Conservation (phyloP, 2,329 filamentous ascomycete species). For the Stagonosporopsis rhizophila region DNA sequence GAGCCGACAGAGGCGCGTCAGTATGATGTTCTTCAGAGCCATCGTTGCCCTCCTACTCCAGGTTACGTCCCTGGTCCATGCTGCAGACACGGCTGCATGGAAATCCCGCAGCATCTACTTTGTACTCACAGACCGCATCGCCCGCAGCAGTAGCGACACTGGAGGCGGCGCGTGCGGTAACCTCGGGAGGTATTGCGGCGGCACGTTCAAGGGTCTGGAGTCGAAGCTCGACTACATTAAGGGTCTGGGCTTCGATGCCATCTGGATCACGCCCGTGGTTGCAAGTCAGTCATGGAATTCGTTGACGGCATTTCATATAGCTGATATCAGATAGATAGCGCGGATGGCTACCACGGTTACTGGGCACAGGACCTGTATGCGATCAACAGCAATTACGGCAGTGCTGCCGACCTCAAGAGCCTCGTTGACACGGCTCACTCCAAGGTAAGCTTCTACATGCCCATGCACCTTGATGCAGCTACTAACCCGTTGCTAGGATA, state of each 20-base stretch:
- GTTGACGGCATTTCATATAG: not conserved
- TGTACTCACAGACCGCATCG: conserved; percentile 46
- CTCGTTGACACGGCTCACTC: conserved; percentile 56
- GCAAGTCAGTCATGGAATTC: conserved; percentile 31
- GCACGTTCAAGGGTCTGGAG: conserved; percentile 59
- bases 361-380: conserved; percentile 58
- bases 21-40: conserved; percentile 29
- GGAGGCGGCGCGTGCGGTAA: conserved; percentile 42
- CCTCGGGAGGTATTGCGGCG: conserved; percentile 57
- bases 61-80: conserved; percentile 27
- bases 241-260: conserved; percentile 57
- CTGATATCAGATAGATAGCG: conserved; percentile 39
- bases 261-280: conserved; percentile 55
- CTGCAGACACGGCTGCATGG: conserved; percentile 45
- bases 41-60: conserved; percentile 26
- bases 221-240: conserved; percentile 60
- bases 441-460: conserved; percentile 47
- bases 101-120: conserved; percentile 50
- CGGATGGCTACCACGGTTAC: conserved; percentile 60
- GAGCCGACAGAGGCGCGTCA: not conserved
- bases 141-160: conserved; percentile 42
- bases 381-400: conserved; percentile 59
- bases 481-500: conserved; percentile 31
- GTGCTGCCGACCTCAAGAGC: conserved; percentile 55
- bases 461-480: not conserved